Conservation (phyloP, 2,329 filamentous ascomycete genomes). For the Curvularia spicifera region DNA sequence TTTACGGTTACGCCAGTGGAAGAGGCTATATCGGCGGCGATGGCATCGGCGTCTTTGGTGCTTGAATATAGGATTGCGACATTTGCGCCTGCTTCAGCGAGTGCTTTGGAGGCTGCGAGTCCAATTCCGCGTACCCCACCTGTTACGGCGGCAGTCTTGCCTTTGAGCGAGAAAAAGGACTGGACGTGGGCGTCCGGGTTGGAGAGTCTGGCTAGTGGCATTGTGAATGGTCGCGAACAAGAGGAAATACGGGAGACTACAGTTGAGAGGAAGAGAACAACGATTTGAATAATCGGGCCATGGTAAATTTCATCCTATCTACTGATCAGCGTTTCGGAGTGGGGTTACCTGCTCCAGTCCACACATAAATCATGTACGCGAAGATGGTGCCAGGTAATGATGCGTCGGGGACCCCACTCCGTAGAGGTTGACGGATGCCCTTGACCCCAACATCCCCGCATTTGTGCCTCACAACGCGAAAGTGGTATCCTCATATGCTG, state of each 20-base stretch:
- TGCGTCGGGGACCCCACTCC: conserved; percentile 3
- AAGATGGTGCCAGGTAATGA: conserved; percentile 28
- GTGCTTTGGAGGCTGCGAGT: conserved; percentile 25
- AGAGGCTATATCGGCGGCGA: conserved; percentile 21
- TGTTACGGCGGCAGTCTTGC: conserved; percentile 50
- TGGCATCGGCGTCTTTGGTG: conserved; percentile 21
- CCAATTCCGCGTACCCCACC: conserved; percentile 63
- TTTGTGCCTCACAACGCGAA: neutral
- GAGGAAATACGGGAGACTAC: neutral
- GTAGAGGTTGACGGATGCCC: conserved; percentile 9
- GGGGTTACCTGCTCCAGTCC: conserved; percentile 1
- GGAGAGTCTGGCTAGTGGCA: conserved; percentile 17
- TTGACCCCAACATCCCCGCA: conserved; percentile 10
- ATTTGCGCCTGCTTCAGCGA: conserved; percentile 49
- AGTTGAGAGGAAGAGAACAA: neutral
- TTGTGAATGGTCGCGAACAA: neutral
- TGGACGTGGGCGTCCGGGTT: conserved; percentile 16
- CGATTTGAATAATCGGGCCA: neutral
- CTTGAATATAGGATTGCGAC: conserved; percentile 40
- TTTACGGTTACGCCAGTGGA: conserved; percentile 20
- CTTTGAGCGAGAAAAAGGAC: conserved; percentile 29
- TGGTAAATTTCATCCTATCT: neutral
- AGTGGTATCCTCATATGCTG: neutral
- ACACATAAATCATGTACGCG: neutral
- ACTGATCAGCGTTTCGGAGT: neutral